phyloP scores from a whole-genome alignment of 2,329 filamentous ascomycete genomes.

The Diatrype stigma region DNA sequence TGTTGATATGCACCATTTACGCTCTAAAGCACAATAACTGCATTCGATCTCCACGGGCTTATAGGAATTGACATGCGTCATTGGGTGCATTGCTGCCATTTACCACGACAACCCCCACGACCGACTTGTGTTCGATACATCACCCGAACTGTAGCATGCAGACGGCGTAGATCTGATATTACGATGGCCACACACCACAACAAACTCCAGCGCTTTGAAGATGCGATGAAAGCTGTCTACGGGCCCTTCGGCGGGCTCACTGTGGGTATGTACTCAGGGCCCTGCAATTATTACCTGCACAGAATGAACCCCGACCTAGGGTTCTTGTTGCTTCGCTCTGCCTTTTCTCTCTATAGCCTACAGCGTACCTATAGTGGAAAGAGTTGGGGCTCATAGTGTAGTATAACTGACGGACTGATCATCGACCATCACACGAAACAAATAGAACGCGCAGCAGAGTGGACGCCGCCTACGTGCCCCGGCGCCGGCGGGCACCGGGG shows the following conservation, averaged over 20 bases:
- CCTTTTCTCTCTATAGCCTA: no score
- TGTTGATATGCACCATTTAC: neutral
- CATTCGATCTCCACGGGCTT: neutral
- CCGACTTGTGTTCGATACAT: neutral
- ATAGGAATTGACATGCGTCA: neutral
- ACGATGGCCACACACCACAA: neutral
- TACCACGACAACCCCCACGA: neutral
- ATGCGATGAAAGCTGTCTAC: conserved; percentile 35
- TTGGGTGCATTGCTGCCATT: neutral
- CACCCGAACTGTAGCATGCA: neutral
- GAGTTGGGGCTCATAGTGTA: no score
- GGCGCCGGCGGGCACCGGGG: conserved; percentile 51
- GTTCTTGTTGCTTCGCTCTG: no score
- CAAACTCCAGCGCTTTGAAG: conserved; percentile 21
- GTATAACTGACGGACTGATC: neutral
- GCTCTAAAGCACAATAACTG: neutral
- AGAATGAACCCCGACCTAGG: no score
- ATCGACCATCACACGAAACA: neutral
- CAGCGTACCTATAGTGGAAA: no score
- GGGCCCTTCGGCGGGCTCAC: conserved; percentile 25
- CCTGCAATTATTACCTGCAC: neutral
- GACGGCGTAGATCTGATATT: neutral
- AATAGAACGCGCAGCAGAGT: conserved; percentile 23
- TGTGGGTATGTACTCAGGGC: neutral
- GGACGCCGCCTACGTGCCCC: conserved; percentile 42